Percentiles rank a stretch among this genome's conserved stretches.
phyloP scores from a whole-genome alignment of 805 yeast species.

The Candida jianshihensis region DNA sequence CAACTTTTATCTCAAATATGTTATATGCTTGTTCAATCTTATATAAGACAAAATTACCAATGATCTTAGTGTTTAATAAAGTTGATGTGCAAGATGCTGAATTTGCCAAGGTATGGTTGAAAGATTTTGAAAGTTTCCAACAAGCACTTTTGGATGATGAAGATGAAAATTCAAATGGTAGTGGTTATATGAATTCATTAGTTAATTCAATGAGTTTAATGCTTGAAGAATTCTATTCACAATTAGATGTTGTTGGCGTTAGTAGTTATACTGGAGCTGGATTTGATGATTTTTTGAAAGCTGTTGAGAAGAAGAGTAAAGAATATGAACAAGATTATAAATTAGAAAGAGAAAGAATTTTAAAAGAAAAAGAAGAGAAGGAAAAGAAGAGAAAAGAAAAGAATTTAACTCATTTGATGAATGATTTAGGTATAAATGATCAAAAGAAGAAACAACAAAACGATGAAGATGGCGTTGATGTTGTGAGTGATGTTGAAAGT shows the following conservation, averaged over 20 bases:
- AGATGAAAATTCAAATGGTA: constrained; percentile 59
- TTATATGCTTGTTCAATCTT: constrained; percentile 94
- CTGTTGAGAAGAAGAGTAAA: constrained; percentile 78
- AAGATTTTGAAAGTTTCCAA: constrained; percentile 90
- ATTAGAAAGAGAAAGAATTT: constrained; percentile 77
- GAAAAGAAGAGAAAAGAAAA: constrained; percentile 68
- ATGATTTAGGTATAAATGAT: constrained; percentile 70
- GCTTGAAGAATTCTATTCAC: constrained; percentile 93
- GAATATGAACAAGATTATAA: constrained; percentile 82
- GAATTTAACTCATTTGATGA: constrained; percentile 68
- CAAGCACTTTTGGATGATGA: constrained; percentile 61
- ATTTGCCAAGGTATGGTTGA: constrained; percentile 96
- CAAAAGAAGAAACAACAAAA: constrained; percentile 29
- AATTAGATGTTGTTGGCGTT: constrained; percentile 86
- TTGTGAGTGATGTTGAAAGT: constrained; percentile 46
- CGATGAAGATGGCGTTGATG: constrained; percentile 39
- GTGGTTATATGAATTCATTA: constrained; percentile 91
- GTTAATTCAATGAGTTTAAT: constrained; percentile 93
- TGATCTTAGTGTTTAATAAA: constrained; percentile 94
- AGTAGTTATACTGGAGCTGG: constrained; percentile 93
- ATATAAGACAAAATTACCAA: constrained; percentile 92
- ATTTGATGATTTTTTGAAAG: constrained; percentile 80
- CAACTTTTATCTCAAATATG: constrained; percentile 98
- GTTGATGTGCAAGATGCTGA: constrained; percentile 81
- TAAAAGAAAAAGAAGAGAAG: constrained; percentile 68